Evolutionary conservation across 805 yeast species (phyloP), one percentile per base, ranked within the genome.

Genomic region (Candida xiaguanensis): DNA sequence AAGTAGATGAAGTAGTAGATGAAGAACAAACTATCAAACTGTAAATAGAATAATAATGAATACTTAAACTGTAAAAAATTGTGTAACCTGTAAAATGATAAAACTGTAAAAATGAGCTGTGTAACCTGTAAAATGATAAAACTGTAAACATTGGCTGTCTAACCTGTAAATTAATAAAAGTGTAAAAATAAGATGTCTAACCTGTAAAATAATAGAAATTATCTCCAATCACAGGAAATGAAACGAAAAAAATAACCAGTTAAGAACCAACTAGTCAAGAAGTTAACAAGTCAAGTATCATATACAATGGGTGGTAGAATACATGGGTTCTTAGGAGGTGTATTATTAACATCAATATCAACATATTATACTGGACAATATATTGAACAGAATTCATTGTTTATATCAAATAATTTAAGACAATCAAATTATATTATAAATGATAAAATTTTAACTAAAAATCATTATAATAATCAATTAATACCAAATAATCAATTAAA

Each of bases 291-390:
- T n/a, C n/a, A n/a, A n/a, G n/a, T n/a, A 34, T 11, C 5, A 18
- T 19, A 15, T n/a, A 13, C 7, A 13, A 65, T 66, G 70, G 69
- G 67, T 37, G 71, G 72, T 34, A 60, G 73, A 55, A 61, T 68
- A 27, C 66, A 61, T 40, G 74, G 75, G 12, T 67, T 72, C 38
- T 52, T 67, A 19, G 65, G 69, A 43, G 82, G 82, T 8, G 79
- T 78, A 2, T 64, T 81, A n/a, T 59, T 80, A 36, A 75, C 86
- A 1, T 75, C 87, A 3, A 71, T 84, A 1, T 55, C 78, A 8
- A 75, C 83, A 2, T 82, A 82, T 57, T 69, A 77, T 45, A 78
- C 88, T 2, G 77, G 78, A 2, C 67, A 66, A 40, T 75, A 80
- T 49, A 70, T 85, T 47, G 67, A 69, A 36, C 57, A 56, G 27